phyloP scores from a whole-genome alignment of 805 yeast genomes.

The Kazachstania martiniae region DNA sequence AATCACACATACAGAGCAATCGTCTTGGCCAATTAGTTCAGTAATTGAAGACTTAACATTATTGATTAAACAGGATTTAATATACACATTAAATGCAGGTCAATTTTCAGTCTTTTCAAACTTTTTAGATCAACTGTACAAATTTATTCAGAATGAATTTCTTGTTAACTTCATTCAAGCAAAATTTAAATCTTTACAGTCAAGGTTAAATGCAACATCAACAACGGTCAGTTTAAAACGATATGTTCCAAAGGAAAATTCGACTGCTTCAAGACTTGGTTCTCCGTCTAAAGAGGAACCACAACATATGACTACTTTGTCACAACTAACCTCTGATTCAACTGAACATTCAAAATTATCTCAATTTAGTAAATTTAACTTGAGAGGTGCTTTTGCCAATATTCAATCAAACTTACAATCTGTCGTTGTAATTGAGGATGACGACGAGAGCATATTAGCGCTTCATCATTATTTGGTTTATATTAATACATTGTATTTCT shows the following conservation, averaged over 20 bases:
- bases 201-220: constrained; percentile 12
- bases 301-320: neutral
- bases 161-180: constrained; percentile 22
- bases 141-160: constrained; percentile 24
- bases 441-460: constrained; percentile 25
- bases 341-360: constrained; percentile 13
- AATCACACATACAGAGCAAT: constrained; percentile 15
- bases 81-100: constrained; percentile 63
- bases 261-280: constrained; percentile 2
- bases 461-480: constrained; percentile 53
- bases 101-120: constrained; percentile 29
- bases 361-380: constrained; percentile 21
- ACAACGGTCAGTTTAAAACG: constrained; percentile 14
- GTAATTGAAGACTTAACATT: constrained; percentile 77
- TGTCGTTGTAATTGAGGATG: constrained; percentile 24
- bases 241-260: constrained; percentile 12
- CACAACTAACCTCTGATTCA: neutral
- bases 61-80: constrained; percentile 55
- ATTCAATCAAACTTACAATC: constrained; percentile 27
- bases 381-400: constrained; percentile 29
- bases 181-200: constrained; percentile 19
- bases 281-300: too few species aligned
- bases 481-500: constrained; percentile 61
- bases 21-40: constrained; percentile 56
- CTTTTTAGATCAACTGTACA: constrained; percentile 21